Evolutionary conservation across 768 basidiomycete genomes (phyloP).

Genomic region (Boletus rufocinnamomeus): DNA sequence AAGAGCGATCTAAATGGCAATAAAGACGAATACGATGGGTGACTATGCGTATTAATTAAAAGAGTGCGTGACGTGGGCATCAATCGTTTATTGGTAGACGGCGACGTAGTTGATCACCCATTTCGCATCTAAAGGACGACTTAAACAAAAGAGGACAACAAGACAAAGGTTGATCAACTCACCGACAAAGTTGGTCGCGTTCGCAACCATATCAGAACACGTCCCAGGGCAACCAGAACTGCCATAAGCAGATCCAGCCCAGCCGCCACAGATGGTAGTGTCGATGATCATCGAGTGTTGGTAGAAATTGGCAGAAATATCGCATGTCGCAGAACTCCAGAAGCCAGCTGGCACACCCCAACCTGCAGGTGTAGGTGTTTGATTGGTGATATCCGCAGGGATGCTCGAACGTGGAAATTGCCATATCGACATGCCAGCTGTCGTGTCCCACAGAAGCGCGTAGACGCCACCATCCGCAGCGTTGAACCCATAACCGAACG

Average conservation of each 20-base stretch:
- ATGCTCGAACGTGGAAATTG: constrained; percentile 53
- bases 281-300: constrained; percentile 51
- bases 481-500: constrained; percentile 46
- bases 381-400: constrained; percentile 50
- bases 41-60: not conserved
- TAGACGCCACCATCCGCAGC: constrained; percentile 51
- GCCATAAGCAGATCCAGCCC: constrained; percentile 29
- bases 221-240: constrained; percentile 42
- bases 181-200: constrained; percentile 58
- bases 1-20: not conserved
- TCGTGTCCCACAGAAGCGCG: constrained; percentile 53
- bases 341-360: constrained; percentile 58
- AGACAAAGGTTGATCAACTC: constrained; percentile 13
- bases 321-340: constrained; percentile 51
- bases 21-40: not conserved
- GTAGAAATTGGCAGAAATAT: constrained; percentile 51
- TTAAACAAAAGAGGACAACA: constrained; percentile 5
- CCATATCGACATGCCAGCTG: constrained; percentile 55
- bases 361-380: constrained; percentile 45
- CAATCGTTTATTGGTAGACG: constrained; percentile 43
- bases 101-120: constrained; percentile 61
- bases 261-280: constrained; percentile 37
- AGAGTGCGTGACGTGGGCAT: not conserved
- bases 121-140: constrained; percentile 44
- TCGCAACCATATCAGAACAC: constrained; percentile 49